A percentile compares a stretch with the other conserved stretches of the same genome.
phyloP scores from a whole-genome alignment of 2,329 filamentous ascomycete genomes.

The Penicillium italicum region DNA sequence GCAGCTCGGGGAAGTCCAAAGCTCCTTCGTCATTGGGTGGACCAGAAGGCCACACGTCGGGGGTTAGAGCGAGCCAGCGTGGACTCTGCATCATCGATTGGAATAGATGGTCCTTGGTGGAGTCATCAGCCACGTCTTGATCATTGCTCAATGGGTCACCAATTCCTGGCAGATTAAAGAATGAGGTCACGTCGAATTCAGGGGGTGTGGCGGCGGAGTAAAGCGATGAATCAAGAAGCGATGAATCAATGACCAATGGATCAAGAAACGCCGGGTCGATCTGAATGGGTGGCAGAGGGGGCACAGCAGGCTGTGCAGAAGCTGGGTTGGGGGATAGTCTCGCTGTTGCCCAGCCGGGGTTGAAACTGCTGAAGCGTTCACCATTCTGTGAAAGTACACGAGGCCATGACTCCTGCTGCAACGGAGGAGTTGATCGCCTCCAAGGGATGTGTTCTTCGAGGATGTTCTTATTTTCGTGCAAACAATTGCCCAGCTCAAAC shows the following conservation, averaged over 20 bases:
- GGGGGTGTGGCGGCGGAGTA: neutral
- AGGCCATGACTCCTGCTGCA: neutral
- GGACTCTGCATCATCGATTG: conserved; percentile 4
- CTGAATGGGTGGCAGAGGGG: neutral
- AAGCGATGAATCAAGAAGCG: neutral
- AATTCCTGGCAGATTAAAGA: neutral
- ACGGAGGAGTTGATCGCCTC: neutral
- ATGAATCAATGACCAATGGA: conserved; percentile 1
- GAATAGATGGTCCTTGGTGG: neutral
- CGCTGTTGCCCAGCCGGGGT: neutral
- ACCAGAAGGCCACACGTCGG: conserved; percentile 7
- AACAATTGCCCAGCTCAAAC: conserved; percentile 8
- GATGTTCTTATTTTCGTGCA: neutral
- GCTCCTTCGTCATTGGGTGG: conserved; percentile 4
- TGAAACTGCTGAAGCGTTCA: conserved; percentile 2
- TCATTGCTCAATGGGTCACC: too few relatives aligned
- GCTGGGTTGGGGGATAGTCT: neutral
- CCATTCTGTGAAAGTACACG: conserved; percentile 1
- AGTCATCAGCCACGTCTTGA: too few relatives aligned
- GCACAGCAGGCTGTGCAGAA: neutral
- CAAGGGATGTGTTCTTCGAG: conserved; percentile 4
- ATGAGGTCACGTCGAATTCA: neutral
- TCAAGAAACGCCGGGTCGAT: neutral
- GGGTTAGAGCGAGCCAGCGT: neutral
- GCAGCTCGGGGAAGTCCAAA: conserved; percentile 9